Conservation (phyloP, 306 rosid genomes). For the cucumber (Cucumis sativus) region DNA sequence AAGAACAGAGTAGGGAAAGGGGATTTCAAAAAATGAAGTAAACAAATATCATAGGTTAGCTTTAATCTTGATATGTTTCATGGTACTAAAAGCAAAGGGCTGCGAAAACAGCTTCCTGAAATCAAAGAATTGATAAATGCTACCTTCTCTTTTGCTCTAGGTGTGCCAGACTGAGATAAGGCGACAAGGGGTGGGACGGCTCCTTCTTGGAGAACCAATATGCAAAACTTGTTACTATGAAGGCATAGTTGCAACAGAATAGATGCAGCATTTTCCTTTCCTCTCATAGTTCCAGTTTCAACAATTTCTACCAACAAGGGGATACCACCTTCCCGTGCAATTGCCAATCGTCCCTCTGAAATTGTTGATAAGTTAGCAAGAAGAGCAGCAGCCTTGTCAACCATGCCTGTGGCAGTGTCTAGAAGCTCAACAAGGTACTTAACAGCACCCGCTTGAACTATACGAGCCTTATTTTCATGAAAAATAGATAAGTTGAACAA, state of each 20-base stretch:
- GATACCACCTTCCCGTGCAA: constrained; percentile 57
- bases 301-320: constrained; percentile 74
- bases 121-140: background rate
- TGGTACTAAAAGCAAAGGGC: background rate
- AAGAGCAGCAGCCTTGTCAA: constrained; percentile 86
- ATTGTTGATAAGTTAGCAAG: constrained; percentile 80
- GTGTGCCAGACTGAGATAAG: constrained; percentile 74
- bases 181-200: constrained; percentile 96
- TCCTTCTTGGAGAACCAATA: constrained; percentile 87
- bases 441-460: constrained; percentile 88
- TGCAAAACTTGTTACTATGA: constrained; percentile 66
- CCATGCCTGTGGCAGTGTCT: constrained; percentile 65
- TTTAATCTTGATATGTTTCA: background rate
- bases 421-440: constrained; percentile 59
- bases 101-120: background rate
- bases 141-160: constrained; percentile 94
- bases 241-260: constrained; percentile 75
- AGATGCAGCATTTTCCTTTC: constrained; percentile 90
- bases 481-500: constrained; percentile 73
- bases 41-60: background rate
- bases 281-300: constrained; percentile 75
- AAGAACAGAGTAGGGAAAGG: background rate
- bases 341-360: constrained; percentile 60
- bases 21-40: background rate
- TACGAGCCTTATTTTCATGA: constrained; percentile 84